Conservation (phyloP, 202 grass and related monocot species). For the Saccharum hybrid region DNA sequence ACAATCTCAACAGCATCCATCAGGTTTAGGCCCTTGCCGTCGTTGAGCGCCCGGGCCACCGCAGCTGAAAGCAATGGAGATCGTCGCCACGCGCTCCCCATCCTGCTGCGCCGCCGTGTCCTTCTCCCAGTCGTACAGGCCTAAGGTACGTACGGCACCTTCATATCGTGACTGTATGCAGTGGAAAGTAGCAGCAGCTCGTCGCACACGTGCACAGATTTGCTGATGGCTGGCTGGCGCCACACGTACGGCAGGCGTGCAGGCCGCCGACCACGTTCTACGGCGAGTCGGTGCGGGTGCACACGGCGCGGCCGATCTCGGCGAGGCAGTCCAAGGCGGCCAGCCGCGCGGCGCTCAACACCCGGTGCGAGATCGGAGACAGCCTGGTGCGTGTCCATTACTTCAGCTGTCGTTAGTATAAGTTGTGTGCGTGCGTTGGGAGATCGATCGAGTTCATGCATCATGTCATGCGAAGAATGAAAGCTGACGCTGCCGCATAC, state of each 20-base stretch:
- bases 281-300: conserved; percentile 67
- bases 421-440: not conserved
- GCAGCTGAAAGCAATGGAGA: conserved; percentile 58
- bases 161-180: not conserved
- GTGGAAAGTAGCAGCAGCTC: not conserved
- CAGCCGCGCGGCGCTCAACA: conserved; percentile 53
- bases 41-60: not conserved
- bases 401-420: not conserved
- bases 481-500: not conserved
- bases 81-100: conserved; percentile 61
- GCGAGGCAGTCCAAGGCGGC: conserved; percentile 50
- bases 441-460: not conserved
- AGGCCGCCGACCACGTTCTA: conserved; percentile 67
- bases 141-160: conserved; percentile 50
- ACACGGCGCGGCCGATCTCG: conserved; percentile 40
- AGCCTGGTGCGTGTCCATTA: conserved; percentile 50
- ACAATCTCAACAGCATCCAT: not conserved
- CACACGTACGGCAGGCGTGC: conserved; percentile 7
- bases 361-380: conserved; percentile 83
- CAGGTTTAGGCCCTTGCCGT: not conserved
- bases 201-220: not conserved
- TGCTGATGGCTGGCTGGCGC: not conserved
- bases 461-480: not conserved
- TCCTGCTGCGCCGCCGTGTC: conserved; percentile 61
- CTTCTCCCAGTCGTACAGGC: conserved; percentile 61